Evolutionary conservation across 495 filamentous ascomycete genomes (phyloP).

Genomic region (Aspergillus nidulans): DNA sequence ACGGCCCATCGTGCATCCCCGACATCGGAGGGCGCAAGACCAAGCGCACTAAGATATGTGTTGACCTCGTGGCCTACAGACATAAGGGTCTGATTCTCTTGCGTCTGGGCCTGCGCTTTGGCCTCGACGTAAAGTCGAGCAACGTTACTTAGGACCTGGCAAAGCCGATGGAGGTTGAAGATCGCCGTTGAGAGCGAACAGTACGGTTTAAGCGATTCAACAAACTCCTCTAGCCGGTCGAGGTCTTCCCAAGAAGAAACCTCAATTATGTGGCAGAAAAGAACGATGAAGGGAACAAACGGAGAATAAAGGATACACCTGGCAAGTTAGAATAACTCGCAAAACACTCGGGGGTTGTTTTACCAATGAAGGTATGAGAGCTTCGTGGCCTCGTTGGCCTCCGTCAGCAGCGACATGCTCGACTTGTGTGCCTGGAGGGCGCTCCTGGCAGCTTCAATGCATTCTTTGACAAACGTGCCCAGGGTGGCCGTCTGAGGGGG

Average conservation of each 20-base stretch:
- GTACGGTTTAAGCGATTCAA: conserved; percentile 49
- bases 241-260: conserved; percentile 43
- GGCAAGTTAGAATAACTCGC: conserved; percentile 3
- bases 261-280: conserved; percentile 66
- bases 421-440: conserved; percentile 51
- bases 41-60: conserved; percentile 59
- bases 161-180: conserved; percentile 55
- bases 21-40: conserved; percentile 48
- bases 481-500: conserved; percentile 38
- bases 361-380: conserved; percentile 63
- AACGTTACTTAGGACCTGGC: conserved; percentile 57
- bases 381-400: conserved; percentile 39
- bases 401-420: conserved; percentile 45
- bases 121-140: conserved; percentile 60
- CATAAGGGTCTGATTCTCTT: conserved; percentile 39
- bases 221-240: conserved; percentile 50
- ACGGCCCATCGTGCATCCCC: conserved; percentile 13
- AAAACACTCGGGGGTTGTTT: conserved; percentile 1
- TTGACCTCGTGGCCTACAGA: conserved; percentile 59
- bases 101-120: conserved; percentile 42
- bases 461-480: conserved; percentile 53
- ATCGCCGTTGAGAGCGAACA: conserved; percentile 52
- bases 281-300: conserved; percentile 64
- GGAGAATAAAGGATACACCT: conserved; percentile 64
- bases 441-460: conserved; percentile 54